Conservation (phyloP, 108 stramenopile species). For the Stephanodiscus minutulus region DNA sequence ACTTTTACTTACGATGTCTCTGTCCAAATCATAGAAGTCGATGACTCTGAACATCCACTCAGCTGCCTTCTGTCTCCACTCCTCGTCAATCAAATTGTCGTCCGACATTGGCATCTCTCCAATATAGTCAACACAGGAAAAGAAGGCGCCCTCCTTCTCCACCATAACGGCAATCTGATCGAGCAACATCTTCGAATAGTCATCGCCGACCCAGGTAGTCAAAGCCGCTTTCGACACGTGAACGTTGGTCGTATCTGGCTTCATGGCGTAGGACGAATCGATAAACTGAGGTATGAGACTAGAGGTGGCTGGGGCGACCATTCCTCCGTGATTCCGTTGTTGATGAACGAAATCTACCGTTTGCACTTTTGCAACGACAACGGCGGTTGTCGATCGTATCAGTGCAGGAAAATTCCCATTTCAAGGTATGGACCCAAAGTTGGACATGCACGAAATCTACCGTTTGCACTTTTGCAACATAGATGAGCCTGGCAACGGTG, state of each 20-base stretch:
- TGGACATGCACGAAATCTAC: background rate
- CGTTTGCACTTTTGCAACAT: background rate
- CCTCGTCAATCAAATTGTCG: constrained; percentile 28
- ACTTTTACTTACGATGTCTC: constrained; percentile 26
- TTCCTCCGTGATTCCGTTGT: background rate
- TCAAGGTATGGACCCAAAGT: background rate
- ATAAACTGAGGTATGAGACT: background rate
- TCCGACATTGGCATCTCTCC: constrained; percentile 1
- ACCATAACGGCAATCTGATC: constrained; percentile 15
- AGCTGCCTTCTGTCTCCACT: constrained; percentile 38
- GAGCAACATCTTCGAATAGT: constrained; percentile 7
- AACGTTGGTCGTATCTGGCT: background rate
- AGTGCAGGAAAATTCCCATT: background rate
- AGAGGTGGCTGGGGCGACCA: background rate
- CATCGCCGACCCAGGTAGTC: background rate
- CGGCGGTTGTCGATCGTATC: background rate
- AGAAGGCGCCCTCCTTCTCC: constrained; percentile 6
- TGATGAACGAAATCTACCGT: background rate
- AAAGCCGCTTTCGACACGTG: constrained; percentile 1
- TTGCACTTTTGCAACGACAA: background rate
- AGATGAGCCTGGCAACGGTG: background rate
- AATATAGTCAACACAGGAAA: constrained; percentile 11
- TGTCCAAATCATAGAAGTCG: constrained; percentile 39
- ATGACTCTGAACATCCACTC: constrained; percentile 54
- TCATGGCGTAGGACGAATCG: background rate